Conservation (phyloP, 306 rosid species). For the Morella rubra region DNA sequence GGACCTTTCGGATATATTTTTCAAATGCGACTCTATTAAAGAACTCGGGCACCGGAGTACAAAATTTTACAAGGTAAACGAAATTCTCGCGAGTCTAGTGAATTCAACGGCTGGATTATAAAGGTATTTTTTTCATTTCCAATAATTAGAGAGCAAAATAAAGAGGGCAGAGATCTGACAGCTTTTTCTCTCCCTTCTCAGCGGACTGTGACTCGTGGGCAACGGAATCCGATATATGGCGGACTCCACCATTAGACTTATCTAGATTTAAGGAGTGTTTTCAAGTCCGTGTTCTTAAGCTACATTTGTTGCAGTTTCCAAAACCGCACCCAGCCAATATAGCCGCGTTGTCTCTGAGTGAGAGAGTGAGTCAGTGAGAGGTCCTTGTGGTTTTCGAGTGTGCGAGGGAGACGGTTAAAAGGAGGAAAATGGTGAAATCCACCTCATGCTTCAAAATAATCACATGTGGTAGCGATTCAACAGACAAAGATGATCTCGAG, state of each 20-base stretch:
- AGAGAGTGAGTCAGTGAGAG: slow-evolving; percentile 19
- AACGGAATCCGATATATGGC: slow-evolving; percentile 40
- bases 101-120: neutral
- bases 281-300: slow-evolving; percentile 59
- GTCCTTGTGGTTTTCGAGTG: too few relatives aligned
- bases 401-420: slow-evolving; percentile 10
- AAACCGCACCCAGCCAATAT: slow-evolving; percentile 37
- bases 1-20: too few relatives aligned
- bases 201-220: slow-evolving; percentile 23
- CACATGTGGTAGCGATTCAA: slow-evolving; percentile 64
- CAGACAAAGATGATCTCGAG: slow-evolving; percentile 52
- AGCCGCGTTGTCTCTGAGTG: slow-evolving; percentile 28
- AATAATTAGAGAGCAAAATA: neutral
- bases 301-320: slow-evolving; percentile 47
- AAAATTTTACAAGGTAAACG: neutral
- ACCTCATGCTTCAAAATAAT: slow-evolving; percentile 81
- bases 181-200: slow-evolving; percentile 25
- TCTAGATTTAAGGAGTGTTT: slow-evolving; percentile 48
- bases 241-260: slow-evolving; percentile 44
- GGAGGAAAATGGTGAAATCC: slow-evolving; percentile 58
- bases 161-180: slow-evolving; percentile 36
- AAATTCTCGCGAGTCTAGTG: slow-evolving; percentile 25
- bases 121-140: slow-evolving; percentile 10
- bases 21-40: neutral
- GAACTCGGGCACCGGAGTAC: neutral